Evolutionary conservation across 2,329 filamentous ascomycete species (phyloP).

Genomic region (Ophiocordyceps camponoti-saundersi): DNA sequence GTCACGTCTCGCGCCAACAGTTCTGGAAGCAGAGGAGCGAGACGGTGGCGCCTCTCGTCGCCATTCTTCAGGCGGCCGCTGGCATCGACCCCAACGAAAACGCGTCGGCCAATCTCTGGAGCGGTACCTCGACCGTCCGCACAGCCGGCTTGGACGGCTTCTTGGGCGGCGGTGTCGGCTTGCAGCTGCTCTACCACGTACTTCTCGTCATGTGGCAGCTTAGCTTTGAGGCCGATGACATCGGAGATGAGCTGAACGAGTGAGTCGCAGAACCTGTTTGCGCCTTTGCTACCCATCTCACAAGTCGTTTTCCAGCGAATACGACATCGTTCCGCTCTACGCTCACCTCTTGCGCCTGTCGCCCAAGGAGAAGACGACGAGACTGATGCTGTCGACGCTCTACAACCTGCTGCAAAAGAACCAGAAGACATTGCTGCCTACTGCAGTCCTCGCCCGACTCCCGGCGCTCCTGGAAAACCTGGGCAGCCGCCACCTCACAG

Average conservation of each 20-base stretch:
- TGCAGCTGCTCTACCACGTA: slow-evolving; percentile 89
- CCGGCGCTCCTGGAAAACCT: slow-evolving; percentile 50
- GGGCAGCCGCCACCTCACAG: slow-evolving; percentile 42
- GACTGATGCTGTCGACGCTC: slow-evolving; percentile 76
- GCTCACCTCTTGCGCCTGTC: slow-evolving; percentile 84
- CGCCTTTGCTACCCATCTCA: background rate
- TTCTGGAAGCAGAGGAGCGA: slow-evolving; percentile 88
- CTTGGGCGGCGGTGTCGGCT: slow-evolving; percentile 65
- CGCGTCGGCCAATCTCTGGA: slow-evolving; percentile 44
- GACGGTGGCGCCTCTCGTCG: slow-evolving; percentile 65
- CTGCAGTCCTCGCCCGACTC: slow-evolving; percentile 71
- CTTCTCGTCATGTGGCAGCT: slow-evolving; percentile 91
- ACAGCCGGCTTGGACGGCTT: slow-evolving; percentile 45
- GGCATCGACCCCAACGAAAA: slow-evolving; percentile 50
- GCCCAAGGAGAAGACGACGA: slow-evolving; percentile 94
- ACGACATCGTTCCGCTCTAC: slow-evolving; percentile 82
- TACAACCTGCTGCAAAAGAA: slow-evolving; percentile 64
- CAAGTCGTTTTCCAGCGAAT: slow-evolving; percentile 43
- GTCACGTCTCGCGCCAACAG: slow-evolving; percentile 53
- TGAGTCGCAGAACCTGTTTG: slow-evolving; percentile 24
- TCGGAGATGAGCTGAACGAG: slow-evolving; percentile 69
- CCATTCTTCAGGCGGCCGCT: slow-evolving; percentile 66
- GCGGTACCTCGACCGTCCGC: slow-evolving; percentile 31
- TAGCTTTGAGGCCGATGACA: slow-evolving; percentile 71
- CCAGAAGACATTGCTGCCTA: slow-evolving; percentile 59